Evolutionary conservation across 2,329 filamentous ascomycete species (phyloP).

Genomic region (Trichoderma endophyticum): DNA sequence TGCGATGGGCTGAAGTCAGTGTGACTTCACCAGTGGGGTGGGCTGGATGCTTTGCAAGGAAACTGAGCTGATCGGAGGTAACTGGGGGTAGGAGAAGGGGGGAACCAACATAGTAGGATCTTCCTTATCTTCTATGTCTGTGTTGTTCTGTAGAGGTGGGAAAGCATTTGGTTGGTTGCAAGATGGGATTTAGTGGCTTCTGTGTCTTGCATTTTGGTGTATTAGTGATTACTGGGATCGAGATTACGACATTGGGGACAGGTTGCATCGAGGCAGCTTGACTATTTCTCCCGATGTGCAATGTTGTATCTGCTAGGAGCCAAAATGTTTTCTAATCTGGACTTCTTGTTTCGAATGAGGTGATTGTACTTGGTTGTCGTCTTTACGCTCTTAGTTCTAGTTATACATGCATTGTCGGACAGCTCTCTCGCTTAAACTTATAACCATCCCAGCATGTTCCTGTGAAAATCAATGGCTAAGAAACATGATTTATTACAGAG

Average conservation of each 20-base stretch:
- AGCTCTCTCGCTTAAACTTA: background rate
- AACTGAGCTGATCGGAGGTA: background rate
- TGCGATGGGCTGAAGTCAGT: conserved; percentile 10
- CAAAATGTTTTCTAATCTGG: background rate
- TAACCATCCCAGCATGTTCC: background rate
- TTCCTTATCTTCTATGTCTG: background rate
- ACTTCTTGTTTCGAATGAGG: background rate
- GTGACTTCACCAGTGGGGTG: background rate
- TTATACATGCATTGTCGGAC: background rate
- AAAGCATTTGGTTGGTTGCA: background rate
- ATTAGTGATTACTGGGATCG: background rate
- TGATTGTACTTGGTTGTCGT: background rate
- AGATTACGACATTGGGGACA: background rate
- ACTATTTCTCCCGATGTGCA: background rate
- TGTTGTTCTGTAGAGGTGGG: background rate
- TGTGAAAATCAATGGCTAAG: background rate
- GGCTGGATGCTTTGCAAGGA: background rate
- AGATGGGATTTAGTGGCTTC: background rate
- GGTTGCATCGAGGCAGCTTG: background rate
- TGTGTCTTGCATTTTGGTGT: background rate
- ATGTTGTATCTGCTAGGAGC: background rate
- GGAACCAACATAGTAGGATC: background rate
- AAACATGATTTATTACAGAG: background rate
- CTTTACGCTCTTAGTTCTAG: background rate
- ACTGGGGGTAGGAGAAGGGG: background rate